A percentile compares a stretch with the other conserved stretches of the same genome.
Conservation (phyloP, 2,329 filamentous ascomycete species). For the Nemania sp. region DNA sequence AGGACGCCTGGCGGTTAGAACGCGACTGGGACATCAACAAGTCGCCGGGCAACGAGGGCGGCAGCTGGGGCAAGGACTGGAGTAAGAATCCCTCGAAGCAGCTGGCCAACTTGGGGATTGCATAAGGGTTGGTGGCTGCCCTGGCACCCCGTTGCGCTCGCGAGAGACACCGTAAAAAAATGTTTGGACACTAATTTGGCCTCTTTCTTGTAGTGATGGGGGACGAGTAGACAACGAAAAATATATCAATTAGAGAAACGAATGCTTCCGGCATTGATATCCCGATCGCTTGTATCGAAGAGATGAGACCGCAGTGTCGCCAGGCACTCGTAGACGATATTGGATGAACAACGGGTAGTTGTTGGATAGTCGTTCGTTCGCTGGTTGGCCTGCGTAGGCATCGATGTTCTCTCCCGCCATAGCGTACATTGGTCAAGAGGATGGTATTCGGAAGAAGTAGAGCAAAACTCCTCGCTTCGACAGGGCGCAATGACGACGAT, state of each 20-base stretch:
- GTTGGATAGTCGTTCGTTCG: too few relatives aligned
- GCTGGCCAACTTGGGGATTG: constrained; percentile 20
- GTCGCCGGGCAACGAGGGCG: constrained; percentile 33
- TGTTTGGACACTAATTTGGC: constrained; percentile 14
- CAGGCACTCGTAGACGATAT: constrained; percentile 7
- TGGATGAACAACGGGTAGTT: constrained; percentile 20
- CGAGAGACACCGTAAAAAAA: constrained; percentile 6
- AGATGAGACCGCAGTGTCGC: neutral
- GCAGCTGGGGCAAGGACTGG: constrained; percentile 41
- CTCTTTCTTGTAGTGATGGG: constrained; percentile 20
- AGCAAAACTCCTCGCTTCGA: too few relatives aligned
- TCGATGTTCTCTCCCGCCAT: too few relatives aligned
- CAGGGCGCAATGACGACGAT: too few relatives aligned
- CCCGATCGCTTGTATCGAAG: constrained; percentile 8
- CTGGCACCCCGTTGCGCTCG: constrained; percentile 4
- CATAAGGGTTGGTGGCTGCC: constrained; percentile 14
- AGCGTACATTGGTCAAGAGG: too few relatives aligned
- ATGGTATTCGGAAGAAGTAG: too few relatives aligned
- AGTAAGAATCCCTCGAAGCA: constrained; percentile 29
- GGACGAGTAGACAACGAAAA: constrained; percentile 14
- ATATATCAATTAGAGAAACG: constrained; percentile 11
- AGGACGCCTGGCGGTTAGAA: constrained; percentile 44
- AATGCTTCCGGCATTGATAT: constrained; percentile 1
- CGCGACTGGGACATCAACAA: constrained; percentile 42
- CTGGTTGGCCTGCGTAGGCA: too few relatives aligned